Percentiles rank a stretch among this genome's conserved stretches.
Evolutionary conservation across 2,329 filamentous ascomycete species (phyloP).

Genomic region (Claviceps quebecensis): DNA sequence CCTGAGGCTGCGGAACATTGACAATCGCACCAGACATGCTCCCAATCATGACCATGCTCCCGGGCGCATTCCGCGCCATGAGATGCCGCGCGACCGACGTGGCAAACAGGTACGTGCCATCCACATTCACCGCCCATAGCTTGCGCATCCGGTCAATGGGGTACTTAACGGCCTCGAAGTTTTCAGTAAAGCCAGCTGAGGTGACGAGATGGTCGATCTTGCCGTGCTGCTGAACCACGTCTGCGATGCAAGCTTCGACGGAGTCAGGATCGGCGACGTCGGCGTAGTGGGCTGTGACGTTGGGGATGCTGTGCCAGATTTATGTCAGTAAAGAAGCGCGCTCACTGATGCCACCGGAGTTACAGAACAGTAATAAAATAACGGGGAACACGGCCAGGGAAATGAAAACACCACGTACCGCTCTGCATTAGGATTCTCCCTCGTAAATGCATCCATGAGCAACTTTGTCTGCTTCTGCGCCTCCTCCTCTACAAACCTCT

Average conservation of each 20-base stretch:
- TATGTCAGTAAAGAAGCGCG: neutral
- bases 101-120: conserved; percentile 81
- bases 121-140: conserved; percentile 88
- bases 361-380: neutral
- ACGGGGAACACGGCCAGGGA: no score
- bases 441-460: conserved; percentile 61
- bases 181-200: conserved; percentile 93
- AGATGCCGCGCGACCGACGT: conserved; percentile 74
- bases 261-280: conserved; percentile 73
- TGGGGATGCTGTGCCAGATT: conserved; percentile 41
- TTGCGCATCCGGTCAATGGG: conserved; percentile 84
- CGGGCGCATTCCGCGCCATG: conserved; percentile 64
- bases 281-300: conserved; percentile 78
- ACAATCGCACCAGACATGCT: conserved; percentile 92
- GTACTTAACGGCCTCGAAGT: conserved; percentile 84
- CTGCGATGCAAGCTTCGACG: conserved; percentile 58
- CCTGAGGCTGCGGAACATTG: conserved; percentile 89
- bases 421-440: conserved; percentile 63
- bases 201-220: conserved; percentile 88
- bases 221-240: conserved; percentile 46
- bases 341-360: no score
- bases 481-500: conserved; percentile 51
- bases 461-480: conserved; percentile 62
- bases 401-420: conserved; percentile 29
- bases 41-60: conserved; percentile 87